These are phyloP conservation scores for Asterophora lycoperdoides DNA, from an alignment of 768 basidiomycete genomes.

Conservation along the genomic window DNA sequence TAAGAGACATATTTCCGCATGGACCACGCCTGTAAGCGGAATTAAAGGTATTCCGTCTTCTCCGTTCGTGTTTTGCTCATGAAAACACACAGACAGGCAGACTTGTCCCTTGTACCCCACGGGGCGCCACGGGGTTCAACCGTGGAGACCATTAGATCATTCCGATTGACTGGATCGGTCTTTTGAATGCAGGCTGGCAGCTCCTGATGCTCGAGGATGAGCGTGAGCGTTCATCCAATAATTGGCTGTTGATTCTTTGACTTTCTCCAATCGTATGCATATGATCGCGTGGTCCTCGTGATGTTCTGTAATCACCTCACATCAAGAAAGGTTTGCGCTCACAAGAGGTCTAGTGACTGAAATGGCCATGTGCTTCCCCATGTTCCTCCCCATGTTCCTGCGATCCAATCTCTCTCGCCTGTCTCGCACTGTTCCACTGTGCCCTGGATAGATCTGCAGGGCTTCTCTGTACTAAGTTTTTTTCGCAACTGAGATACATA, in stretches of 20 bases:
- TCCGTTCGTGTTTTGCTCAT: slow-evolving; percentile 1
- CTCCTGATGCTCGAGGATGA: not conserved
- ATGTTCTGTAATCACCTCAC: slow-evolving; percentile 2
- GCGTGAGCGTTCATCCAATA: not conserved
- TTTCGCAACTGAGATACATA: slow-evolving; percentile 10
- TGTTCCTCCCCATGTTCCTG: slow-evolving; percentile 12
- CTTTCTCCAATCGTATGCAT: not conserved
- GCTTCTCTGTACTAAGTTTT: slow-evolving; percentile 4
- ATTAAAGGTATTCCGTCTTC: not conserved
- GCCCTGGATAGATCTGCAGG: slow-evolving; percentile 12
- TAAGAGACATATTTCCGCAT: not conserved
- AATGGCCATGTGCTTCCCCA: slow-evolving; percentile 23
- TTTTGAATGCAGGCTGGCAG: no score
- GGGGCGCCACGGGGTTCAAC: not conserved
- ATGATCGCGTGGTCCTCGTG: slow-evolving; percentile 2
- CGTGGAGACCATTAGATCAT: not conserved
- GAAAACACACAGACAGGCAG: not conserved
- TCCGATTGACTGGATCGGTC: not conserved
- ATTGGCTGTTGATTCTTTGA: not conserved
- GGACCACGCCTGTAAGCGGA: not conserved
- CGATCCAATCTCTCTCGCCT: slow-evolving; percentile 20
- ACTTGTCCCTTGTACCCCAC: not conserved
- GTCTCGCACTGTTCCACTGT: not conserved
- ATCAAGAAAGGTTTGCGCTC: slow-evolving; percentile 8
- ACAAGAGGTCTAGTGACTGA: slow-evolving; percentile 19